Percentiles rank a stretch among this genome's conserved stretches.
These are phyloP conservation scores for Cryptococcus depauperatus DNA, from an alignment of 1,284 basidiomycete genomes.

Conservation along the genomic window DNA sequence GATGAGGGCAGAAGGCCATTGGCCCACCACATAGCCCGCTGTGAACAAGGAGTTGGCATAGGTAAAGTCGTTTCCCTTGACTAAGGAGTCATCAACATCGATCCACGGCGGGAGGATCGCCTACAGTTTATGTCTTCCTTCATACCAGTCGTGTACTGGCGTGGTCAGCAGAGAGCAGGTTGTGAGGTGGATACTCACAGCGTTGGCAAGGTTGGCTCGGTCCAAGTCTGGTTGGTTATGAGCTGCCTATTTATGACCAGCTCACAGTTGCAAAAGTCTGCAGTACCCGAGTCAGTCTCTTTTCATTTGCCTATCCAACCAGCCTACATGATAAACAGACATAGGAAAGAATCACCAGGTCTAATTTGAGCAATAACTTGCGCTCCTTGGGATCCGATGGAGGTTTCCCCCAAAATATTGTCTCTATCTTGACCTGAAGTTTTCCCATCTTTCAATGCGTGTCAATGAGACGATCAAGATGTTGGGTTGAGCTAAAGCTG, in stretches of 20 bases:
- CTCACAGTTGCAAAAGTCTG: conserved; percentile 20
- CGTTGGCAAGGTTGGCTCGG: conserved; percentile 28
- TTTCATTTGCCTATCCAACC: background rate
- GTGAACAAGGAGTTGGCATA: conserved; percentile 31
- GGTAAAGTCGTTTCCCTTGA: conserved; percentile 26
- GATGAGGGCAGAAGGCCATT: conserved; percentile 30
- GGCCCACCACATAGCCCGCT: conserved; percentile 33
- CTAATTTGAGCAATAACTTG: conserved; percentile 32
- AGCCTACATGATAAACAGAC: conserved; percentile 23
- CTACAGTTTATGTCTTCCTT: conserved; percentile 25
- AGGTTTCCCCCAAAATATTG: conserved; percentile 32
- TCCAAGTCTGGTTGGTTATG: conserved; percentile 13
- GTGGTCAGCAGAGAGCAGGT: background rate
- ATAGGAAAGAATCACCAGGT: conserved; percentile 32
- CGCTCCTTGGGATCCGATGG: conserved; percentile 25
- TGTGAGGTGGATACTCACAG: conserved; percentile 7
- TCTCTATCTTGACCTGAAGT: conserved; percentile 23
- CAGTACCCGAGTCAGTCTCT: background rate
- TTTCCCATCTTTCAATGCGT: conserved; percentile 14
- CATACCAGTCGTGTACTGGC: conserved; percentile 32
- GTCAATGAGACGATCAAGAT: background rate
- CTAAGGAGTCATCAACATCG: conserved; percentile 3
- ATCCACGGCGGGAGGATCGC: conserved; percentile 2
- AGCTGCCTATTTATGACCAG: background rate
- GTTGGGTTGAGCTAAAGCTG: no score